Percentiles rank a stretch among this genome's conserved stretches.
These are phyloP conservation scores for Trichoderma asperelloides DNA, from an alignment of 495 filamentous ascomycete species.

Conservation along the genomic window DNA sequence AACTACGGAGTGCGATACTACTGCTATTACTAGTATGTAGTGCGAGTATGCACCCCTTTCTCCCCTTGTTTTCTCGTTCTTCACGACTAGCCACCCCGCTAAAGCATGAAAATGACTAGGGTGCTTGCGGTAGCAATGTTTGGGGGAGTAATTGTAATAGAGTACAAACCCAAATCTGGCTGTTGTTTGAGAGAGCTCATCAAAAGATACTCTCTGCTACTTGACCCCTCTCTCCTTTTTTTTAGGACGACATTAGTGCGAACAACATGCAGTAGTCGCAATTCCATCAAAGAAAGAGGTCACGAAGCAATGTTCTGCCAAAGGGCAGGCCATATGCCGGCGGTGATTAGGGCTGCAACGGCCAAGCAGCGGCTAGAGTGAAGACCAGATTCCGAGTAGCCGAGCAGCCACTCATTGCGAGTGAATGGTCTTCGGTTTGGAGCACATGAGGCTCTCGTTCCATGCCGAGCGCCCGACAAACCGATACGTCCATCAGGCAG, in stretches of 20 bases:
- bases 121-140: not conserved
- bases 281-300: not conserved
- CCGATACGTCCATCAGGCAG: not conserved
- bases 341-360: not conserved
- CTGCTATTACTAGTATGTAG: not conserved
- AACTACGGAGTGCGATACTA: not conserved
- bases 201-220: not conserved
- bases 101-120: slow-evolving; percentile 1
- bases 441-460: not conserved
- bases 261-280: not conserved
- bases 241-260: not conserved
- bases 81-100: slow-evolving; percentile 1
- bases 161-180: not conserved
- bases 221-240: not conserved
- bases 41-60: not conserved
- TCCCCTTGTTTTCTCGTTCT: not conserved
- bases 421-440: not conserved
- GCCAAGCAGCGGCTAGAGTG: not conserved
- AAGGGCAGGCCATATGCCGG: not conserved
- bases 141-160: not conserved
- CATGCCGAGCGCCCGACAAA: not conserved
- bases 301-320: not conserved
- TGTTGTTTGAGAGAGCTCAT: not conserved
- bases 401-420: not conserved
- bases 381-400: not conserved